Base-by-base conservation (phyloP, 78 protist species). In the Isochrysis galbana region DNA sequence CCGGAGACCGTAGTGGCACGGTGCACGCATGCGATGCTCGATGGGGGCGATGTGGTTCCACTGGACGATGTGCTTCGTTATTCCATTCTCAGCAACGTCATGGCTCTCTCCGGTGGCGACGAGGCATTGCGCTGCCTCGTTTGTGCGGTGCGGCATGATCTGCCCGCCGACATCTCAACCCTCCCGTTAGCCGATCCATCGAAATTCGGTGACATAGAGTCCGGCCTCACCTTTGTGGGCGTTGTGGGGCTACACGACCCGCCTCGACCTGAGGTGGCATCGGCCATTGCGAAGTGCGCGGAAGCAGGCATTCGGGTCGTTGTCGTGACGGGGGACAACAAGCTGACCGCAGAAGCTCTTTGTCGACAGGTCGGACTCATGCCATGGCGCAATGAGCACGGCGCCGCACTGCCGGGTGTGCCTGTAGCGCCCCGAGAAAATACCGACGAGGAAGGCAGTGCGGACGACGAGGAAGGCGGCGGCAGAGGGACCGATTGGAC, bases 301-400 rank as follows among this genome's bases (percentile, higher is more conserved):
- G 0, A n/a, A 1, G 96, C 97, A 36, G 97, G 97, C 39, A 93
- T 97, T 36, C 91, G 96, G 19, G 97, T 96, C 32, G 92, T 96
- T 32, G 91, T 96, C 74, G 93, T 97, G 87, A 97, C 98, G 0
- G 98, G 98, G 39, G 98, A 97, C 96, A 92, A 94, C 93, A 51
- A 51, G 61, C 61, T 51, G 29, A 51, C 61, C 14, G 61, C 61
- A 14, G 61, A 51, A 11, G 32, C 74, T 23, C 74, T 26, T 26
- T 26, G 36, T 11, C 74, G 32, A 11, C 17, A 26, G 36, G 4
- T 67, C 14, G 17, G 36, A 2, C 74, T 67, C 7, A 26, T 26
- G 32, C 74, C 19, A n/a, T n/a, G 36, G 74, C 74, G 36, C 17
- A 67, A n/a, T 29, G 36, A 26, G 17, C 14, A 11, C n/a, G n/a